Evolutionary conservation across 179 eudicot genomes (phyloP), one percentile per base, ranked within the genome.

Genomic region (Actinidia chinensis): DNA sequence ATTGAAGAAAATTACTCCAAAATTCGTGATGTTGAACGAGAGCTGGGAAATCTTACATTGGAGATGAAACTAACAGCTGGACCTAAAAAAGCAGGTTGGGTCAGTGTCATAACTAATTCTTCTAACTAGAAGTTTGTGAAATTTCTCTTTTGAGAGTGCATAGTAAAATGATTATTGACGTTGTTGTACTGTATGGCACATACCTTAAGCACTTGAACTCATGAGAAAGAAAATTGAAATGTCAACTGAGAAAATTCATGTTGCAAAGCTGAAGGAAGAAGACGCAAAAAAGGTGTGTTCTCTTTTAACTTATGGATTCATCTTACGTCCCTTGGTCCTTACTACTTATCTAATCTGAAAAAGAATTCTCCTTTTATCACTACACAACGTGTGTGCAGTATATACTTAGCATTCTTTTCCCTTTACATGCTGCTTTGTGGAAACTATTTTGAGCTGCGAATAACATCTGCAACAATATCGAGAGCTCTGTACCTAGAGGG

Each of bases 21-120:
- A 84, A 95, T 95, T 73, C 98, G 97, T 79, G 97, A 93, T 83
- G 97, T 93, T 80, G 99, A 95, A 66, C 88, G 90, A 50, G 99
- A 95, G 86, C 84, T 95, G 61, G 83, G 88, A 73, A 91, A 88
- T 85, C 98, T 93, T 61, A 79, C 82, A 12, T 75, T 95, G 83
- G 98, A 95, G 85, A 81, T 95, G 89, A 95, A 95, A 82, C 98
- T 95, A 81, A 93, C 98, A 22, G 86, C 98, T 76, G 98, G 97
- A 46, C 97, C 98, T 72, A 95, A 95, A 83, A 93, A 90, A 82
- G 98, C 98, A 79, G 99, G 99, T 95, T 71, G 47, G 82, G 73
- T 64, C 68, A 55, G 60, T 66, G 33, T 64, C 52, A 42, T 17
- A 44, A 22, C 55, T 50, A 11, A 20, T 58, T 61, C 55, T 76